Base-by-base conservation (phyloP, 176 grass and related monocot genomes). In the Alopecurus myosuroides region DNA sequence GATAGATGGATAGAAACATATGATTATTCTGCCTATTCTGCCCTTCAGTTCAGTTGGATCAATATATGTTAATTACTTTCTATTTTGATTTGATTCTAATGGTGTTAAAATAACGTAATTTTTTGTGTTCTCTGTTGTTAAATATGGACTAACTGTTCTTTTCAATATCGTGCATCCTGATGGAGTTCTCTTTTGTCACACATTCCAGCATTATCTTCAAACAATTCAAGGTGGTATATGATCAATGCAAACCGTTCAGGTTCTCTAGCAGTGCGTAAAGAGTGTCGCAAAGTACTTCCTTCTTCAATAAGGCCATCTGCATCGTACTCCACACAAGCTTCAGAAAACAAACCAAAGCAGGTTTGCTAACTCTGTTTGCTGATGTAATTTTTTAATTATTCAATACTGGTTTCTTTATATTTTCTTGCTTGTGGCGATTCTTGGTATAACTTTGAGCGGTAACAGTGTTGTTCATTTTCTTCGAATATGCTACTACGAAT, bases 251-350 rank as follows among this genome's bases (percentile, higher is more conserved):
- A 69, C 28, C 22, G 76, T 80, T 80, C 61, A 77, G 81, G 48
- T 91, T 44, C 74, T 81, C 77, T 84, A 45, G 77, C 68, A 60
- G 74, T 36, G 5, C 56, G 56, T 49, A 74, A 74, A 77, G 87
- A 88, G 70, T 69, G 34, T 29, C 48, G 7, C 80, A 75, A 68
- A 66, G 60, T 60, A 55, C 80, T 88, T 85, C 74, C 85, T 51
- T 88, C 50, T 85, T 55, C 85, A 12, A 19, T 79, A 65, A 94
- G 88, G 70, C 77, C 89, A 76, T 92, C 30, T 87, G 91, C 93
- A 85, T 86, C 91, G 81, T 98, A 95, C 92, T 95, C 93, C 50
- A 95, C 96, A 74, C 20, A 92, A 88, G 77, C 89, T 82, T 91
- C 84, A 83, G 88, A 92, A 50, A 83, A 87, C 56, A 92, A 75